Evolutionary conservation across 179 eudicot species (phyloP).

Genomic region (Camellia oleifera): DNA sequence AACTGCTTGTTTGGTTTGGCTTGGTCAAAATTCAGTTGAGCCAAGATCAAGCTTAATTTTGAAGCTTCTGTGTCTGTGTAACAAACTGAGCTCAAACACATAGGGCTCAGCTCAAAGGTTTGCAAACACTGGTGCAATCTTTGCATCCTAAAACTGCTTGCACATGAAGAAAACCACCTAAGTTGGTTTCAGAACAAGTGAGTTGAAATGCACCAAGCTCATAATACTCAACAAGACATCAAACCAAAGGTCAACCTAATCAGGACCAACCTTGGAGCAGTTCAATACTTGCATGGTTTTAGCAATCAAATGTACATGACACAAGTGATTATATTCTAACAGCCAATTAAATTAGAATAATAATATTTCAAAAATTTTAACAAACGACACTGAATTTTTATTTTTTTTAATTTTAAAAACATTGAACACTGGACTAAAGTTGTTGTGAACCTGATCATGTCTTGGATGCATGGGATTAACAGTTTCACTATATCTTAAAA

Average conservation of each 20-base stretch:
- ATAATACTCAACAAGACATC: neutral
- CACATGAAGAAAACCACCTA: neutral
- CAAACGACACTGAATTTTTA: neutral
- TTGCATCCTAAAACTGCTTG: neutral
- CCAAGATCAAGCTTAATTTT: neutral
- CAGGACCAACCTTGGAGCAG: neutral
- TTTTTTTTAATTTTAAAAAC: neutral
- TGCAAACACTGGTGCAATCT: neutral
- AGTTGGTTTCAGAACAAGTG: neutral
- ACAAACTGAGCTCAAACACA: neutral
- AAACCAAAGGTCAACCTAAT: neutral
- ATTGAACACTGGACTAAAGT: neutral
- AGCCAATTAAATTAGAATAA: neutral
- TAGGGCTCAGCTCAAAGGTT: neutral
- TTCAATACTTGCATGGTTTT: neutral
- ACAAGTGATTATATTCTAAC: neutral
- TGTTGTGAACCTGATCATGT: too few relatives aligned
- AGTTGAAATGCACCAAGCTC: neutral
- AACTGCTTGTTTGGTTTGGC: neutral
- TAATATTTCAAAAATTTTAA: neutral
- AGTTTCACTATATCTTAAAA: neutral
- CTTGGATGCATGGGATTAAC: neutral
- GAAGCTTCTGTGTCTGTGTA: neutral
- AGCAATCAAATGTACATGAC: neutral
- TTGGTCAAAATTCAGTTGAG: neutral